These are phyloP conservation scores for Aegilops longissima DNA, from an alignment of 176 grass and related monocot species.

Conservation along the genomic window DNA sequence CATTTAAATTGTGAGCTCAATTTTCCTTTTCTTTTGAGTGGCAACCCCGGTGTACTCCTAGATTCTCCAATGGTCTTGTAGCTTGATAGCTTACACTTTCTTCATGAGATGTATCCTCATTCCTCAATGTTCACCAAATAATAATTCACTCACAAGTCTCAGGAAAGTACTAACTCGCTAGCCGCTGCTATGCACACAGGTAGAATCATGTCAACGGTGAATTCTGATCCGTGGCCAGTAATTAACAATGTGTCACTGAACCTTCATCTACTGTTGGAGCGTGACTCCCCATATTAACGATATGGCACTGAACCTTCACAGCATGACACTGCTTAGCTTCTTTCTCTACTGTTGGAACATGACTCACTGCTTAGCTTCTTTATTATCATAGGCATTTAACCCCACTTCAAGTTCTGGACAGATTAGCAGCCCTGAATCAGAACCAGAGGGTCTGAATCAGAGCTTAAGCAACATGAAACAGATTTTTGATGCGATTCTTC, in stretches of 20 bases:
- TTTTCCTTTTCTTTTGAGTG: no score
- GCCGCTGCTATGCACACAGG: no score
- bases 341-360: not conserved
- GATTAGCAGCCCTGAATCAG: constrained; percentile 1
- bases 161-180: no score
- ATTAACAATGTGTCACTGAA: not conserved
- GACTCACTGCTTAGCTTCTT: not conserved
- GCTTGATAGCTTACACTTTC: not conserved
- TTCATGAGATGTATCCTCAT: constrained; percentile 10
- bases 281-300: not conserved
- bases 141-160: no score
- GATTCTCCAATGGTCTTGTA: not conserved
- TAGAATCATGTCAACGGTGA: no score
- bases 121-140: constrained; percentile 33
- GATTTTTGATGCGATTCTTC: not conserved
- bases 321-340: no score
- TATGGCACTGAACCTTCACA: no score
- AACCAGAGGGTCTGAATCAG: not conserved
- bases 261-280: not conserved
- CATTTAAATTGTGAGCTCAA: no score
- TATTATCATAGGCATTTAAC: not conserved
- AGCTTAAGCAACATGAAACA: not conserved
- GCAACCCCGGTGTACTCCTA: no score
- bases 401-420: not conserved
- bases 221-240: not conserved